Evolutionary conservation across 139 green algal species (phyloP).

Genomic region (Pseudopediastrum boryanum): DNA sequence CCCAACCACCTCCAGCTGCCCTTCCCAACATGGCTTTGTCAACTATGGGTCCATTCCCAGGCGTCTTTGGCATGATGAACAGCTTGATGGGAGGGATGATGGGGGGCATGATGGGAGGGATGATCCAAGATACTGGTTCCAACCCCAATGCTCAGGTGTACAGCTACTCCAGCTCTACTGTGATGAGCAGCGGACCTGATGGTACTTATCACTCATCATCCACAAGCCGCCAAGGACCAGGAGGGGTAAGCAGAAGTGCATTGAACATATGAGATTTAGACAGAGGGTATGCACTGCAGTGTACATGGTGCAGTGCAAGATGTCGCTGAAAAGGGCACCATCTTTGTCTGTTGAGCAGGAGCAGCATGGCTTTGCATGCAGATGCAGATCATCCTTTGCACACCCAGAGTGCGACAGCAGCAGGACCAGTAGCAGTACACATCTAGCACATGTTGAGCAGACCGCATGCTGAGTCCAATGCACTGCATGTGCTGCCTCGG

Average conservation of each 20-base stretch:
- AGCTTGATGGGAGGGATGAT: slow-evolving; percentile 26
- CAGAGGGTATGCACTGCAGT: background rate
- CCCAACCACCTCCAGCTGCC: too few relatives aligned
- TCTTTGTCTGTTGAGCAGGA: background rate
- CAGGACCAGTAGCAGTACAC: background rate
- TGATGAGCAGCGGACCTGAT: slow-evolving; percentile 31
- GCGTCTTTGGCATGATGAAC: too few relatives aligned
- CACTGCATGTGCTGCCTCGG: background rate
- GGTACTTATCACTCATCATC: slow-evolving; percentile 42
- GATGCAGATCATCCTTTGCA: background rate
- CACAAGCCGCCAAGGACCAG: slow-evolving; percentile 41
- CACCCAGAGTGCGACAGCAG: background rate
- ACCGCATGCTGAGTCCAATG: background rate
- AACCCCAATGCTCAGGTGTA: slow-evolving; percentile 23
- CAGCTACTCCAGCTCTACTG: slow-evolving; percentile 46
- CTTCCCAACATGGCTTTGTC: too few relatives aligned
- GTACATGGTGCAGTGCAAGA: too few relatives aligned
- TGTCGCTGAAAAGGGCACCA: too few relatives aligned
- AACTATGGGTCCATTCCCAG: too few relatives aligned
- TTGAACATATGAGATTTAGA: background rate
- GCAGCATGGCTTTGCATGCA: background rate
- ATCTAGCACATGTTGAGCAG: background rate
- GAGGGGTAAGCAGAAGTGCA: slow-evolving; percentile 41
- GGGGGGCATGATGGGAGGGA: background rate
- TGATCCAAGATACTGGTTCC: slow-evolving; percentile 1